Evolutionary conservation across 2,329 filamentous ascomycete species (phyloP).

Genomic region (Ceratocystis diversiconidia): DNA sequence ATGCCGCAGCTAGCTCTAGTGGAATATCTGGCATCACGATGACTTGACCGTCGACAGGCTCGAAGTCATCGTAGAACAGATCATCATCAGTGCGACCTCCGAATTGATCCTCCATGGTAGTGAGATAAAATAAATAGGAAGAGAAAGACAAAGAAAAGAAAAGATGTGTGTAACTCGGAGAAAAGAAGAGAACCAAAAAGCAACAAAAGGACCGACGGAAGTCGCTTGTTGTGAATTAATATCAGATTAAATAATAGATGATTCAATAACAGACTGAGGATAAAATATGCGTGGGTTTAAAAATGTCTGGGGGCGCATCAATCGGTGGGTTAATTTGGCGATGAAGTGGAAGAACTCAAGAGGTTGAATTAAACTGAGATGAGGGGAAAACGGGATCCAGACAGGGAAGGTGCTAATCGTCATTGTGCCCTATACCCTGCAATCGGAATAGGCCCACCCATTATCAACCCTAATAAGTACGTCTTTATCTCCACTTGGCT

Average conservation of each 20-base stretch:
- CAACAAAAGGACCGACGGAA: not conserved
- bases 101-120: conserved; percentile 45
- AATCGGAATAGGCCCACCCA: not conserved
- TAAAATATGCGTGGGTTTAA: not conserved
- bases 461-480: not conserved
- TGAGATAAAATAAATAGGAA: not conserved
- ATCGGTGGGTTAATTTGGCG: not conserved
- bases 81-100: conserved; percentile 47
- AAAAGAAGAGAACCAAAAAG: not conserved
- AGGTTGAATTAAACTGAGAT: not conserved
- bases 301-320: not conserved
- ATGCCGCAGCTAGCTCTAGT: conserved; percentile 14
- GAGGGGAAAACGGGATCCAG: not conserved
- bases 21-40: conserved; percentile 20
- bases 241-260: not conserved
- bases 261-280: not conserved
- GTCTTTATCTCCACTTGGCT: not conserved
- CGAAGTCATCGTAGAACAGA: conserved; percentile 48
- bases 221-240: not conserved
- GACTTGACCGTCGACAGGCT: conserved; percentile 33
- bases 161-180: not conserved
- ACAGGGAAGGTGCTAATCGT: conserved; percentile 1
- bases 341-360: not conserved
- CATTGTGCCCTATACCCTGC: conserved; percentile 1
- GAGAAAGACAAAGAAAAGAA: not conserved